phyloP scores from a whole-genome alignment of 1,139 yeast genomes.

The Suhomyces bolitotheri region DNA sequence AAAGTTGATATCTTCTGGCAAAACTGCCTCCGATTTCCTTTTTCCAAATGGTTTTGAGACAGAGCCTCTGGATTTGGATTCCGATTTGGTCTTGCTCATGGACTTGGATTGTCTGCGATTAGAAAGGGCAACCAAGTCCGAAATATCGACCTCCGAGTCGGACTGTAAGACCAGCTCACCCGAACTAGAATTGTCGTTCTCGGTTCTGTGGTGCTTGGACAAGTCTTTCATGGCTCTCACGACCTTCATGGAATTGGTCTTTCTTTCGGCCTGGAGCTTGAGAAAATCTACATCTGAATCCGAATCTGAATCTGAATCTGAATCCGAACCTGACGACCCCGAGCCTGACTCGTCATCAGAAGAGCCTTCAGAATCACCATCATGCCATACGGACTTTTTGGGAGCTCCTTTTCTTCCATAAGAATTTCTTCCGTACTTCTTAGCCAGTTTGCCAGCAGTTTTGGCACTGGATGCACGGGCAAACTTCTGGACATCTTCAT shows the following conservation, averaged over 20 bases:
- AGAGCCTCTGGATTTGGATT: conserved; percentile 20
- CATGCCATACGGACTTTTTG: conserved; percentile 29
- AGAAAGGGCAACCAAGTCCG: conserved; percentile 14
- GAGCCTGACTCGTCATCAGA: conserved; percentile 35
- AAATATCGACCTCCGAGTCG: conserved; percentile 14
- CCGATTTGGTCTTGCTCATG: conserved; percentile 7
- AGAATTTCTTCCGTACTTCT: conserved; percentile 10
- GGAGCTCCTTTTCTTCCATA: conserved; percentile 26
- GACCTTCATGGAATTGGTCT: conserved; percentile 54
- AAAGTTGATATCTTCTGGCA: conserved; percentile 55
- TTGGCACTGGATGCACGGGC: conserved; percentile 9
- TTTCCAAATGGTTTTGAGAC: conserved; percentile 35
- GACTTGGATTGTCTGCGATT: conserved; percentile 7
- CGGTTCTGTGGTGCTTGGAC: conserved; percentile 15
- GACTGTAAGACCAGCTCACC: conserved; percentile 12
- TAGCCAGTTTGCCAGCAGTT: conserved; percentile 10
- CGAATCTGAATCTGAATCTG: conserved; percentile 46
- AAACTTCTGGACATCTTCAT: conserved; percentile 26
- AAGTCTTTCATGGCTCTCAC: conserved; percentile 45
- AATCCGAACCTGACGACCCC: conserved; percentile 57
- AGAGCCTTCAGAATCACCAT: conserved; percentile 19
- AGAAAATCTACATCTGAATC: conserved; percentile 74
- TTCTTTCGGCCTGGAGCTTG: conserved; percentile 64
- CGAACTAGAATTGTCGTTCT: conserved; percentile 6
- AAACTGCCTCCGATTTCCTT: conserved; percentile 40